phyloP scores from a whole-genome alignment of 2,329 filamentous ascomycete genomes.

The Xylaria arbuscula region DNA sequence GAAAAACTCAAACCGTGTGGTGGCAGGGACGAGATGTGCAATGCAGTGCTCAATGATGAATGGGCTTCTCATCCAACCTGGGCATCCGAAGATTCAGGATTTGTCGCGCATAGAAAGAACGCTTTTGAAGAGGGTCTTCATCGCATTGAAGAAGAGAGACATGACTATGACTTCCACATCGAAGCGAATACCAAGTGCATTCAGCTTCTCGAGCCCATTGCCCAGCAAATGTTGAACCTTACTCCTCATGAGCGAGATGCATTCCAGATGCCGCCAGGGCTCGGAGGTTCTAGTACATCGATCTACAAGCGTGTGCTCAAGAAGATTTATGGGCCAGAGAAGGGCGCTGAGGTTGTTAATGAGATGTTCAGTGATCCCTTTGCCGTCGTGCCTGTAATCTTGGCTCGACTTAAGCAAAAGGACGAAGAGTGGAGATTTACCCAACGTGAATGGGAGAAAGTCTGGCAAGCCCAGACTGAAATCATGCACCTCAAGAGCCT shows the following conservation, averaged over 20 bases:
- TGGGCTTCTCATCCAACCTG: slow-evolving; percentile 99
- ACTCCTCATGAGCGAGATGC: slow-evolving; percentile 74
- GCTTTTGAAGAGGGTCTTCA: slow-evolving; percentile 93
- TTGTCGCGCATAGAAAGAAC: slow-evolving; percentile 98
- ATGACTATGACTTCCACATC: slow-evolving; percentile 99
- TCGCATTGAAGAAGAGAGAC: slow-evolving; percentile 95
- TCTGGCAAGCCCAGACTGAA: slow-evolving; percentile 96
- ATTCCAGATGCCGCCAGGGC: slow-evolving; percentile 83
- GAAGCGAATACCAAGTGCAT: slow-evolving; percentile 95
- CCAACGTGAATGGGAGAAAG: slow-evolving; percentile 98
- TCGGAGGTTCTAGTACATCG: slow-evolving; percentile 93
- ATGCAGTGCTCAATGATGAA: slow-evolving; percentile 92
- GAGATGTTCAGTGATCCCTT: slow-evolving; percentile 88
- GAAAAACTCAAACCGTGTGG: slow-evolving; percentile 93
- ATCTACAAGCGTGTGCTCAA: slow-evolving; percentile 98
- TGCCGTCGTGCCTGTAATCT: slow-evolving; percentile 86
- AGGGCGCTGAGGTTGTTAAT: slow-evolving; percentile 84
- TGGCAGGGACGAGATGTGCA: slow-evolving; percentile 93
- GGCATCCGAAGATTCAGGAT: slow-evolving; percentile 97
- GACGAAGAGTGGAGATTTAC: slow-evolving; percentile 98
- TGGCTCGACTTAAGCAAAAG: slow-evolving; percentile 92
- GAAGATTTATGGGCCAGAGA: slow-evolving; percentile 92
- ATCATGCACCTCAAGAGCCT: slow-evolving; percentile 95
- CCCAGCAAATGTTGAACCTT: slow-evolving; percentile 88
- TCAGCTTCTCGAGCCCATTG: slow-evolving; percentile 93